A percentile compares a stretch with the other conserved stretches of the same genome.
Conservation (phyloP, 169 alveolate genomes). For the Cryptosporidium sp. region DNA sequence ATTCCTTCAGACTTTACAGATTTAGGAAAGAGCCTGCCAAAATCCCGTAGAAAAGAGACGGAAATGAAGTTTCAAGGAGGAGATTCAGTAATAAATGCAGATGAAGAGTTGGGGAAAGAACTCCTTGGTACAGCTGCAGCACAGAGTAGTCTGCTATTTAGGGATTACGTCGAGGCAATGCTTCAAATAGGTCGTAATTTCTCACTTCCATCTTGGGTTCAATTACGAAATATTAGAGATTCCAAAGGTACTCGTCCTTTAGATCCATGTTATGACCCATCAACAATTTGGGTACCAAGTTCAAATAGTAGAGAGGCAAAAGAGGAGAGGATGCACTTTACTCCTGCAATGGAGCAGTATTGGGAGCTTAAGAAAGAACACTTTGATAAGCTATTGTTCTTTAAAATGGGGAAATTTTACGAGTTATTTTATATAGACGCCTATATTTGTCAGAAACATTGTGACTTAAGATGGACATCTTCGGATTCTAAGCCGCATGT, state of each 20-base stretch:
- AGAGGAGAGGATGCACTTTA: conserved; percentile 88
- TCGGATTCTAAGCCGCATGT: conserved; percentile 96
- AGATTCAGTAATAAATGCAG: conserved; percentile 44
- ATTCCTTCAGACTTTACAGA: conserved; percentile 6
- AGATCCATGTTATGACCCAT: conserved; percentile 91
- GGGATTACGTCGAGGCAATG: conserved; percentile 62
- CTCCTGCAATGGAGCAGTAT: conserved; percentile 98
- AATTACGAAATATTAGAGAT: conserved; percentile 87
- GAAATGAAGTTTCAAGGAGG: conserved; percentile 9
- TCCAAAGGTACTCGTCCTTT: conserved; percentile 88
- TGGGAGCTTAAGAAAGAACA: conserved; percentile 95
- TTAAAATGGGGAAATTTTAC: conserved; percentile 97
- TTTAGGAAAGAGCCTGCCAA: background rate
- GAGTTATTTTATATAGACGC: conserved; percentile 96
- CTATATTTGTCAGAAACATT: conserved; percentile 90
- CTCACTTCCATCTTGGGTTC: conserved; percentile 81
- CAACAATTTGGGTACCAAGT: conserved; percentile 94
- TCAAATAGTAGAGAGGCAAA: conserved; percentile 86
- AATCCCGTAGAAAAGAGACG: background rate
- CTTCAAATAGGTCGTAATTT: conserved; percentile 50
- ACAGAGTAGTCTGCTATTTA: conserved; percentile 64
- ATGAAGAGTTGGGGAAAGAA: conserved; percentile 71
- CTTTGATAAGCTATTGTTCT: conserved; percentile 95
- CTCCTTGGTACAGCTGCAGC: conserved; percentile 74
- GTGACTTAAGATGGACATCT: conserved; percentile 98